Evolutionary conservation across 768 basidiomycete species (phyloP).

Genomic region (Auricularia heimuer): DNA sequence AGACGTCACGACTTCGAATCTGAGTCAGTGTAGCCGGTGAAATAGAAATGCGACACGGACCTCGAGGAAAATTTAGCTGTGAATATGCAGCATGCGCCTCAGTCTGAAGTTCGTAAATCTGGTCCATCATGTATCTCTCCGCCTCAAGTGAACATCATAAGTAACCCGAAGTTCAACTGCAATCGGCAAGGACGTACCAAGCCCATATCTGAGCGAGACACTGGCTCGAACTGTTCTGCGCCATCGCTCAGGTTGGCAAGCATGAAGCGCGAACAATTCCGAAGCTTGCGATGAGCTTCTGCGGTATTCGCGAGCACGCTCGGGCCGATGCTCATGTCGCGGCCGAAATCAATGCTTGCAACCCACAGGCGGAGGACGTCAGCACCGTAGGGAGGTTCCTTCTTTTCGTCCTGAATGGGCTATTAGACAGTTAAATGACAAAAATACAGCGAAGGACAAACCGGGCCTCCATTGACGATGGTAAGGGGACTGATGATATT

Average conservation of each 20-base stretch:
- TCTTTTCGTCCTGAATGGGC: constrained; percentile 46
- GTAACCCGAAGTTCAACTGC: background rate
- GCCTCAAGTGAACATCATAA: constrained; percentile 36
- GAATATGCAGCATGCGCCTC: constrained; percentile 59
- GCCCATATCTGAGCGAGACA: constrained; percentile 38
- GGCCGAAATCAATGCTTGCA: constrained; percentile 81
- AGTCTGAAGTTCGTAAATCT: constrained; percentile 63
- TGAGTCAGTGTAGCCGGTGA: background rate
- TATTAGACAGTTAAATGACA: background rate
- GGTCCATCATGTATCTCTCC: constrained; percentile 81
- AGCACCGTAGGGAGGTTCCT: constrained; percentile 71
- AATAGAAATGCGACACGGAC: constrained; percentile 27
- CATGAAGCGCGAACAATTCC: constrained; percentile 80
- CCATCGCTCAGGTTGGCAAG: constrained; percentile 62
- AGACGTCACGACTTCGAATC: constrained; percentile 51
- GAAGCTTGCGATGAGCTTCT: constrained; percentile 71
- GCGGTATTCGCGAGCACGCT: constrained; percentile 64
- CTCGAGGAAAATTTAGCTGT: constrained; percentile 73
- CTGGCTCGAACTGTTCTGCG: constrained; percentile 21
- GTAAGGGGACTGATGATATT: constrained; percentile 83
- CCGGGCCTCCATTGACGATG: constrained; percentile 68
- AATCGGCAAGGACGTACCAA: constrained; percentile 38
- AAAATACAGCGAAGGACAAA: constrained; percentile 24
- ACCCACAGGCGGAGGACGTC: constrained; percentile 87
- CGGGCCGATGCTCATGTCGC: constrained; percentile 79